Conservation (phyloP, 768 basidiomycete genomes). For the Boletales sp. region DNA sequence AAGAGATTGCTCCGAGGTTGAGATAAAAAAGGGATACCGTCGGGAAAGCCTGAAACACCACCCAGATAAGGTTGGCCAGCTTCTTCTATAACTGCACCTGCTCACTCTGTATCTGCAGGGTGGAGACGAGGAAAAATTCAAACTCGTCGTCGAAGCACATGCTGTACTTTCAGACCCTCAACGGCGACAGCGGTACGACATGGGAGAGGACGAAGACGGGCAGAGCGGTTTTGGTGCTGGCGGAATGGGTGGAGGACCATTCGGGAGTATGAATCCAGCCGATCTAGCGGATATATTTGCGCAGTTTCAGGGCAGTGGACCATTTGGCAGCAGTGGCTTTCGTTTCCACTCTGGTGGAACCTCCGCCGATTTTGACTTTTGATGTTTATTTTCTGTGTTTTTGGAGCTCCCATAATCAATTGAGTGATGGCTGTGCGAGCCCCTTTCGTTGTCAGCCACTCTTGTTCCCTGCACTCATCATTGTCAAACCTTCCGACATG, state of each 20-base stretch:
- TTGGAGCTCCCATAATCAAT: neutral
- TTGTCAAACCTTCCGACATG: neutral
- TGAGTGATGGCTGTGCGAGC: conserved; percentile 1
- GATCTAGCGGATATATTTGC: conserved; percentile 65
- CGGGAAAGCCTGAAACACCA: conserved; percentile 82
- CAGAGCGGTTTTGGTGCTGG: conserved; percentile 40
- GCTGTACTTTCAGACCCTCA: conserved; percentile 76
- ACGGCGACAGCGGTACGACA: conserved; percentile 71
- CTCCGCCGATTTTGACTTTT: conserved; percentile 17
- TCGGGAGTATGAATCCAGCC: conserved; percentile 37
- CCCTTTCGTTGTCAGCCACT: conserved; percentile 15
- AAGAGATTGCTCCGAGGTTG: conserved; percentile 59
- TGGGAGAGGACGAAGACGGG: conserved; percentile 81
- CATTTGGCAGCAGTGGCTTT: conserved; percentile 30
- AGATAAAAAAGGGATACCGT: conserved; percentile 91
- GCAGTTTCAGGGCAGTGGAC: conserved; percentile 50
- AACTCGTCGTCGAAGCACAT: conserved; percentile 80
- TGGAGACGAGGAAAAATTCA: conserved; percentile 96
- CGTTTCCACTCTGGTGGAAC: conserved; percentile 21
- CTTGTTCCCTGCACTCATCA: neutral
- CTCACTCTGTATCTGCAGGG: conserved; percentile 46
- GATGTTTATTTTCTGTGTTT: conserved; percentile 3
- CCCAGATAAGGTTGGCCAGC: conserved; percentile 66
- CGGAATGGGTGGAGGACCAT: conserved; percentile 40
- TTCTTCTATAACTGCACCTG: neutral